phyloP scores from a whole-genome alignment of 257 asterid genomes.

The Lycium ferocissimum region DNA sequence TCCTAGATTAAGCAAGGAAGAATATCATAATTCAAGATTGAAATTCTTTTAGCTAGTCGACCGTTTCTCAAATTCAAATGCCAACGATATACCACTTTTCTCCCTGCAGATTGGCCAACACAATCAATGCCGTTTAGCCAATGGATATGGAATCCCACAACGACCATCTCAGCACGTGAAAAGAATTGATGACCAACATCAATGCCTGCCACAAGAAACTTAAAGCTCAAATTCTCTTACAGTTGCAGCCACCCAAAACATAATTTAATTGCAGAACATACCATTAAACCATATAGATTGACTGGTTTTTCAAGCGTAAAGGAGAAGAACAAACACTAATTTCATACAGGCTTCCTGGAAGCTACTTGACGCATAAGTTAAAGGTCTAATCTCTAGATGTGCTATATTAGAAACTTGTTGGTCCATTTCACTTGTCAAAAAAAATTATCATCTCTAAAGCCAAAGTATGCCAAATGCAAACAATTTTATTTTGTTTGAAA shows the following conservation, averaged over 20 bases:
- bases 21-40: background rate
- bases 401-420: background rate
- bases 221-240: conserved; percentile 26
- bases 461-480: background rate
- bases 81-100: conserved; percentile 51
- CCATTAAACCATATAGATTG: background rate
- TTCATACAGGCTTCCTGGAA: background rate
- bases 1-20: background rate
- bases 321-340: background rate
- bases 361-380: background rate
- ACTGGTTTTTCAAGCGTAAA: background rate
- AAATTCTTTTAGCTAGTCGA: background rate
- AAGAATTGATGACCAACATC: conserved; percentile 92
- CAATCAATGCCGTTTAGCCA: conserved; percentile 88
- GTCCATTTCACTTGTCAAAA: background rate
- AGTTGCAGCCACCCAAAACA: conserved; percentile 24
- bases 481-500: background rate
- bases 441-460: background rate
- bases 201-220: conserved; percentile 60
- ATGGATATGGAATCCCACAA: conserved; percentile 80
- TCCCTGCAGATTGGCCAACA: conserved; percentile 53
- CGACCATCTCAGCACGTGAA: conserved; percentile 93
- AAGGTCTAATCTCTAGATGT: background rate
- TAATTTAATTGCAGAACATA: background rate
- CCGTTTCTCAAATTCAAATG: background rate